phyloP scores from a whole-genome alignment of 805 yeast genomes.

The Isabelozyma gotoi region DNA sequence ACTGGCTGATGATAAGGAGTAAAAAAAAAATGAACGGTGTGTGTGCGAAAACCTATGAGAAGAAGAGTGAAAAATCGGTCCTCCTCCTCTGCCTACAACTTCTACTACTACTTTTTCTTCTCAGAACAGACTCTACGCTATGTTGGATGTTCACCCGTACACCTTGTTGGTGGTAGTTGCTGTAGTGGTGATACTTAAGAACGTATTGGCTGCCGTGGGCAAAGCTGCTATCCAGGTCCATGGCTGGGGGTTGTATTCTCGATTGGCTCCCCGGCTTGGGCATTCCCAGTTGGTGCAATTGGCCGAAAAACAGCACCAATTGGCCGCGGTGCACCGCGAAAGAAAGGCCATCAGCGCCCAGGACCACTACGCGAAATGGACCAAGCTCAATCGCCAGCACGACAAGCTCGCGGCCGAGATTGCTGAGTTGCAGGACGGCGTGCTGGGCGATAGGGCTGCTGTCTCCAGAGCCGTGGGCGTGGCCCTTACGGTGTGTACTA shows the following conservation, averaged over 20 bases:
- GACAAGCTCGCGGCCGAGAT: constrained; percentile 59
- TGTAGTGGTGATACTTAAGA: constrained; percentile 35
- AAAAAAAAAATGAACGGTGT: not conserved
- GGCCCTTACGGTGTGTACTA: constrained; percentile 37
- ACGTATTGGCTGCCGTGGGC: constrained; percentile 37
- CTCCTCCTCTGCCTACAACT: no score
- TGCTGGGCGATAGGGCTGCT: constrained; percentile 34
- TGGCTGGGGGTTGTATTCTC: constrained; percentile 39
- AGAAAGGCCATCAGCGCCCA: constrained; percentile 74
- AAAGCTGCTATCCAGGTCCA: constrained; percentile 27
- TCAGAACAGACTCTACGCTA: not conserved
- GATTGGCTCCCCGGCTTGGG: constrained; percentile 31
- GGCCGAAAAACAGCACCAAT: constrained; percentile 38
- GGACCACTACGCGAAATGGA: constrained; percentile 95
- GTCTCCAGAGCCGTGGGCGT: constrained; percentile 33
- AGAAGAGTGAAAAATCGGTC: no score
- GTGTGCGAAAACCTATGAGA: not conserved
- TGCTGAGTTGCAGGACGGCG: constrained; percentile 35
- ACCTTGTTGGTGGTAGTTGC: constrained; percentile 34
- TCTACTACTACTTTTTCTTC: no score
- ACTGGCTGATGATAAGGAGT: not conserved
- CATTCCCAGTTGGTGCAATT: constrained; percentile 26
- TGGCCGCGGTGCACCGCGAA: constrained; percentile 47
- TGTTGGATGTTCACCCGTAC: constrained; percentile 33
- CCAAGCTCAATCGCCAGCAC: constrained; percentile 75